Conservation (phyloP, 768 basidiomycete species). For the Auriscalpium microsporum region DNA sequence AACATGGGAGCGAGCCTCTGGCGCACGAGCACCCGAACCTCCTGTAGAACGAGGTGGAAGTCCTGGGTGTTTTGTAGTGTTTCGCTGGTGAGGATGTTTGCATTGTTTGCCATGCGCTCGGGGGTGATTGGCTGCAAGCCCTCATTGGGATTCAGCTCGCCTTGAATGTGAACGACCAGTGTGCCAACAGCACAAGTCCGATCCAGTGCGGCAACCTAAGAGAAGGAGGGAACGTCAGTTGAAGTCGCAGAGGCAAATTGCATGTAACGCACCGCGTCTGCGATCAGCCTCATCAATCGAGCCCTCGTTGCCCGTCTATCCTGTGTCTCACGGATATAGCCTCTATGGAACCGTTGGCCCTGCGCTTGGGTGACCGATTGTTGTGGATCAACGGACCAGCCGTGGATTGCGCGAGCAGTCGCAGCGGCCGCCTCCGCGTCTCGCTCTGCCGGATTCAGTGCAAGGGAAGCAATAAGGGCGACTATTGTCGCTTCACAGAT, state of each 20-base stretch:
- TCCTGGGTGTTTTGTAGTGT: background rate
- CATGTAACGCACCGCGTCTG: background rate
- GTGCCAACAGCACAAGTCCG: background rate
- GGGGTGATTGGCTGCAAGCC: background rate
- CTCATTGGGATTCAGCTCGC: background rate
- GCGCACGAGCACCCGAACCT: background rate
- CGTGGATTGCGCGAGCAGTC: background rate
- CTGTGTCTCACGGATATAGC: background rate
- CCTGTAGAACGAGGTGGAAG: background rate
- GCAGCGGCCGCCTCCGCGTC: background rate
- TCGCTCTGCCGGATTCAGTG: no score
- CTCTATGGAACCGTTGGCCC: background rate
- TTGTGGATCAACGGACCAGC: background rate
- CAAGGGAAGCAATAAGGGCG: no score
- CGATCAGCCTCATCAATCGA: background rate
- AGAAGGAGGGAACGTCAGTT: background rate
- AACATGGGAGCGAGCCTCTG: background rate
- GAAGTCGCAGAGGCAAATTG: background rate
- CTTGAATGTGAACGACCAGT: background rate
- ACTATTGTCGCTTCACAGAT: no score
- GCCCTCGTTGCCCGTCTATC: background rate
- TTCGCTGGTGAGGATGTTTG: background rate
- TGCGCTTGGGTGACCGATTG: background rate
- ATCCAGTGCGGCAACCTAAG: background rate
- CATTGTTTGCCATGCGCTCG: background rate